Evolutionary conservation across 2,329 filamentous ascomycete species (phyloP).

Genomic region (Niveomyces coronatus): DNA sequence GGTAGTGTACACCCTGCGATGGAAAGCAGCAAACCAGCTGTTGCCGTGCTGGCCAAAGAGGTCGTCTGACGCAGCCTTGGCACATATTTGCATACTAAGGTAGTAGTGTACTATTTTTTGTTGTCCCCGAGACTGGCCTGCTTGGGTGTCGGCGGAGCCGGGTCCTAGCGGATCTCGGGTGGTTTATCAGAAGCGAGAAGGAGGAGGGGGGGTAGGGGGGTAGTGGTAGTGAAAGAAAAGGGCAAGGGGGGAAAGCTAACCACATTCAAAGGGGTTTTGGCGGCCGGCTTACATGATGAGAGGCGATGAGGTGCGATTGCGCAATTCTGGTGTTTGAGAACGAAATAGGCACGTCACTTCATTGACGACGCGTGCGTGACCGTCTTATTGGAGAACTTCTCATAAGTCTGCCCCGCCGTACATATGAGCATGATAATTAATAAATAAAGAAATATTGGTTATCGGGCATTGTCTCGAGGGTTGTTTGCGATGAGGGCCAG

Average conservation of each 20-base stretch:
- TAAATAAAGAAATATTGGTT: too few species aligned
- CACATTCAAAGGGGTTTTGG: too few species aligned
- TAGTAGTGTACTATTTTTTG: too few species aligned
- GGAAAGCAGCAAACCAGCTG: too few species aligned
- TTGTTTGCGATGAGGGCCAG: too few species aligned
- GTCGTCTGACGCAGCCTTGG: too few species aligned
- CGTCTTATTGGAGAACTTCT: constrained; percentile 7
- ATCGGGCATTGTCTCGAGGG: too few species aligned
- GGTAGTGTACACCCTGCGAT: too few species aligned
- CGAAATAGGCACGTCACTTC: constrained; percentile 10
- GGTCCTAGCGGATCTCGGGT: constrained; percentile 10
- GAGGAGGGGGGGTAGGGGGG: background rate
- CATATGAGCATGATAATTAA: background rate
- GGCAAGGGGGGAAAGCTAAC: too few species aligned
- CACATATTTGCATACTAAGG: too few species aligned
- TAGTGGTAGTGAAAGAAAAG: background rate
- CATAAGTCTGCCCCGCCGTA: constrained; percentile 1
- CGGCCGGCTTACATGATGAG: constrained; percentile 6
- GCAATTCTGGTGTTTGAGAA: constrained; percentile 6
- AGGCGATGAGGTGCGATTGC: constrained; percentile 1
- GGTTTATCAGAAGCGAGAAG: background rate
- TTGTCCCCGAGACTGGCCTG: background rate
- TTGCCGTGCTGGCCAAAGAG: too few species aligned
- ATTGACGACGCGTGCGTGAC: constrained; percentile 1
- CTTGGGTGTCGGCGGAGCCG: constrained; percentile 8